Base-by-base conservation (phyloP, 768 basidiomycete species). In the Termitomyces sp. region DNA sequence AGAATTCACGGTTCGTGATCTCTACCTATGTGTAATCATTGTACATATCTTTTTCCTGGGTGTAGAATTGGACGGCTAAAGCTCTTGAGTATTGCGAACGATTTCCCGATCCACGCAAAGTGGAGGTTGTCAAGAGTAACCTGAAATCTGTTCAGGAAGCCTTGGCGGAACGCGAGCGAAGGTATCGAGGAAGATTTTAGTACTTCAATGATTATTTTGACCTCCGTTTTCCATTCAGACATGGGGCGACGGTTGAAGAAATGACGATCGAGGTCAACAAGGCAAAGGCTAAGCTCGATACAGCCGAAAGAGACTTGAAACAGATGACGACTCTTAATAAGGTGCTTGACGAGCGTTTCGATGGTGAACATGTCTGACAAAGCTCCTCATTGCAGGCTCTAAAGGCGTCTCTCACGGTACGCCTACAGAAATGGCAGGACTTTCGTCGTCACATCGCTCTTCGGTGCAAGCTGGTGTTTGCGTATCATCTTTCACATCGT, bases 361-460 rank as follows among this genome's bases (percentile, higher is more conserved):
- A n/a, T 56, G 14, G 14, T 32, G 22, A 33, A 30, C 18, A 49
- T 35, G 22, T 33, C 47, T 58, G n/a, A 48, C 51, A 36, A 10
- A 30, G 32, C 26, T 5, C 30, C 49, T 53, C 56, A 35, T 33
- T 22, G 32, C 56, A 95, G 92, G 80, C 82, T 26, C 77, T 96
- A 49, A 82, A 78, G 62, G 68, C 77, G 6, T 88, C 93, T 0
- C 77, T 94, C 40, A 70, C 80, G 22, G 66, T 76, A 14, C 91
- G 95, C 22, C 71, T 88, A 55, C 69, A 75, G 18, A 83, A 83
- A 64, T 98, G 96, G 95, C 82, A 90, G 56, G 85, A 90, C 56
- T 95, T 95, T 77, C 84, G 95, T 53, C 80, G 84, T 10, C 88
- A 92, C 65, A 94, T 94, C 61, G 89, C 93, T n/a, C 76, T 93